Evolutionary conservation across 345 rosid genomes (phyloP).

Genomic region (Melastoma malabathricum): DNA sequence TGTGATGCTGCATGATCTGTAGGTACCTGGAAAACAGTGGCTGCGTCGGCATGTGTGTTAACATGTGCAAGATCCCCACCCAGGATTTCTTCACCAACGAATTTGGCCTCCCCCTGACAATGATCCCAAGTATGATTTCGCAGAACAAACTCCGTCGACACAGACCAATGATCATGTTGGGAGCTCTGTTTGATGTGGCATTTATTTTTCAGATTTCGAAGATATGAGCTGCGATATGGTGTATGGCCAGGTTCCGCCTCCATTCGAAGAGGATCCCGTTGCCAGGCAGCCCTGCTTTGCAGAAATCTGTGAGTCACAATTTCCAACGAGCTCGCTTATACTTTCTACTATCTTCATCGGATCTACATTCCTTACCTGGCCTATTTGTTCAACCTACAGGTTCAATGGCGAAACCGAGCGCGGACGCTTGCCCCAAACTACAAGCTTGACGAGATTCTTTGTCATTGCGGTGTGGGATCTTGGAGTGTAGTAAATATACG

Average conservation of each 20-base stretch:
- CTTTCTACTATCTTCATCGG: not conserved
- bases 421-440: slow-evolving; percentile 34
- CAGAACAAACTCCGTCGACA: not conserved
- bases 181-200: not conserved
- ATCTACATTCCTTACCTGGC: too few relatives aligned
- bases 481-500: too few relatives aligned
- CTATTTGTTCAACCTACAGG: slow-evolving; percentile 22
- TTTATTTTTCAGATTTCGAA: slow-evolving; percentile 50
- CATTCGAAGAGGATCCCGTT: slow-evolving; percentile 63
- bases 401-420: slow-evolving; percentile 30
- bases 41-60: slow-evolving; percentile 93
- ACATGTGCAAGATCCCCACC: slow-evolving; percentile 94
- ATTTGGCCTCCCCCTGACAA: slow-evolving; percentile 90
- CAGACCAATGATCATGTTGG: not conserved
- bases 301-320: slow-evolving; percentile 31
- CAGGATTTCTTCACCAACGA: slow-evolving; percentile 98
- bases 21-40: slow-evolving; percentile 98
- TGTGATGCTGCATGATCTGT: slow-evolving; percentile 8
- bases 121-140: slow-evolving; percentile 56
- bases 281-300: slow-evolving; percentile 52
- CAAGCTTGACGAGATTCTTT: slow-evolving; percentile 20
- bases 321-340: not conserved
- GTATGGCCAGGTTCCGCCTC: slow-evolving; percentile 74
- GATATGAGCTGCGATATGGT: slow-evolving; percentile 98
- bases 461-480: too few relatives aligned